Percentiles rank a stretch among this genome's conserved stretches.
Evolutionary conservation across 768 basidiomycete genomes (phyloP).

Genomic region (Leccinum disarticulatum): DNA sequence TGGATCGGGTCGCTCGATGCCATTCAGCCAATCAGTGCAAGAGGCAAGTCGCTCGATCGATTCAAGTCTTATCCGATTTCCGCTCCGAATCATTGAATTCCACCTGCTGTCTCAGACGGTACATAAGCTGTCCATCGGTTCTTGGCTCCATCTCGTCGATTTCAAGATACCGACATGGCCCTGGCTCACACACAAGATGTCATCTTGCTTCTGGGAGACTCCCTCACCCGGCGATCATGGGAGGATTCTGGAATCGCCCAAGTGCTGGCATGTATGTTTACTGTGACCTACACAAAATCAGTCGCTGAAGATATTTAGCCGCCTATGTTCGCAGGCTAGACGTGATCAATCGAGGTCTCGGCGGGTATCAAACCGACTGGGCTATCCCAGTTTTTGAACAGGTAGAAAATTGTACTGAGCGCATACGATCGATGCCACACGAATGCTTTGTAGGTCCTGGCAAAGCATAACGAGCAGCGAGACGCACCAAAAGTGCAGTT

Average conservation of each 20-base stretch:
- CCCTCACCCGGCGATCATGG: constrained; percentile 73
- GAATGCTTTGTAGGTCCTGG: constrained; percentile 49
- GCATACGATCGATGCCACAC: neutral
- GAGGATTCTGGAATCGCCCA: constrained; percentile 63
- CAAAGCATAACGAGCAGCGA: constrained; percentile 46
- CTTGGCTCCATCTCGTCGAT: neutral
- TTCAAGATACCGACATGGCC: constrained; percentile 40
- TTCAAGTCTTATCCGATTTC: constrained; percentile 12
- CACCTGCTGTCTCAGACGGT: too few species aligned
- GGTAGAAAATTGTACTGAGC: constrained; percentile 35
- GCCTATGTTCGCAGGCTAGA: constrained; percentile 80
- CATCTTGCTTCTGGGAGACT: constrained; percentile 80
- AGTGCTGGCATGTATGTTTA: constrained; percentile 47
- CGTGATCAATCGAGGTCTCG: constrained; percentile 80
- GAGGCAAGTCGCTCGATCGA: neutral
- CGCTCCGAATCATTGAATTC: constrained; percentile 13
- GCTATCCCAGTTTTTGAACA: constrained; percentile 75
- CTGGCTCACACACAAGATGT: constrained; percentile 56
- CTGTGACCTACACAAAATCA: neutral
- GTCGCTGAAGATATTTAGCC: constrained; percentile 42
- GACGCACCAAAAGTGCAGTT: constrained; percentile 62
- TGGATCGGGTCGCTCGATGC: constrained; percentile 39
- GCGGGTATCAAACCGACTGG: constrained; percentile 90
- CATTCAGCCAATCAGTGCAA: constrained; percentile 4
- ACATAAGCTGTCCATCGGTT: too few species aligned